A percentile compares a stretch with the other conserved stretches of the same genome.
These are phyloP conservation scores for Botrytis fragariae DNA, from an alignment of 2,329 filamentous ascomycete species.

Conservation along the genomic window DNA sequence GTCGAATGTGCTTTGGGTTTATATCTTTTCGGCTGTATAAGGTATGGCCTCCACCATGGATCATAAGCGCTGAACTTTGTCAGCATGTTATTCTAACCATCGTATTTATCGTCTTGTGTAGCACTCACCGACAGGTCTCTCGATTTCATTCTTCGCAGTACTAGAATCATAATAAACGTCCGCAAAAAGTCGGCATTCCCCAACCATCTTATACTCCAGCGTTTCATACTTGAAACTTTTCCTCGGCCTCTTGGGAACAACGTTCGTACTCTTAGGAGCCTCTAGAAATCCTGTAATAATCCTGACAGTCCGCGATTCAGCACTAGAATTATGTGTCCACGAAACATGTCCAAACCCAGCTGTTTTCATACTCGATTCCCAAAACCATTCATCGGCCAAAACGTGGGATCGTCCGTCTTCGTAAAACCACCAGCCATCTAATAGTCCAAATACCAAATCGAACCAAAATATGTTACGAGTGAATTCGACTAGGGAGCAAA, in stretches of 20 bases:
- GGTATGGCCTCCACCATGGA: slow-evolving; percentile 19
- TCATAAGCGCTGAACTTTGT: neutral
- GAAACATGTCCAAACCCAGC: neutral
- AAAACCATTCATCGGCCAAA: slow-evolving; percentile 22
- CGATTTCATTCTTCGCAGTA: neutral
- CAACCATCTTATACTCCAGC: neutral
- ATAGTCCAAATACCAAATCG: slow-evolving; percentile 33
- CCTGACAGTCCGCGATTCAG: neutral
- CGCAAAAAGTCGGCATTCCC: neutral
- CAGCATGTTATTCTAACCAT: neutral
- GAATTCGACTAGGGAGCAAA: slow-evolving; percentile 30
- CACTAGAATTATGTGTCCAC: neutral
- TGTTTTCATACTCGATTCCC: slow-evolving; percentile 22
- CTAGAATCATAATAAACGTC: neutral
- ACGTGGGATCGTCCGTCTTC: slow-evolving; percentile 17
- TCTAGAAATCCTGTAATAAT: neutral
- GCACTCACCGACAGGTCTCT: neutral
- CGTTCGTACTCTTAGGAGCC: neutral
- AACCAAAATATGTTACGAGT: slow-evolving; percentile 29
- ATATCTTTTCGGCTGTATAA: slow-evolving; percentile 17
- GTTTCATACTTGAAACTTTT: neutral
- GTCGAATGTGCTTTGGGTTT: slow-evolving; percentile 25
- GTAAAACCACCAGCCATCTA: slow-evolving; percentile 37
- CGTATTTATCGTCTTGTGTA: neutral
- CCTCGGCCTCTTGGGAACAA: neutral